Evolutionary conservation across 2,329 filamentous ascomycete species (phyloP).

Genomic region (Ascochyta pisi): DNA sequence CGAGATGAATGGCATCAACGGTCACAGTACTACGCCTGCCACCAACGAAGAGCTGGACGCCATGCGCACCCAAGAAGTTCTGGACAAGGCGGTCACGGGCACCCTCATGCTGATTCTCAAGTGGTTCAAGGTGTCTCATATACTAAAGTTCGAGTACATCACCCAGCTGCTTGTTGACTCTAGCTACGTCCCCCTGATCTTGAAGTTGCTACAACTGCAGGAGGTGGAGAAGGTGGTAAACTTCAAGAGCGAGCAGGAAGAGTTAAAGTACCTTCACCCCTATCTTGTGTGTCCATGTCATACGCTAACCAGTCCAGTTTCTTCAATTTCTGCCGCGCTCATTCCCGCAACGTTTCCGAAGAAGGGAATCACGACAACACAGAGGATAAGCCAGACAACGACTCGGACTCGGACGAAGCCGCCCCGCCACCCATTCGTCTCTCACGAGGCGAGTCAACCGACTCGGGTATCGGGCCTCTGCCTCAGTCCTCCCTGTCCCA

Average conservation of each 20-base stretch:
- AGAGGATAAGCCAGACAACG: conserved; percentile 29
- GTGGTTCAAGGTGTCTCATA: conserved; percentile 94
- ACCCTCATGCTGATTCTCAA: conserved; percentile 87
- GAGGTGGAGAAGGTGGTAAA: conserved; percentile 91
- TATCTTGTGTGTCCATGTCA: background rate
- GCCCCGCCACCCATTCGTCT: conserved; percentile 80
- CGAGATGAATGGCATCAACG: conserved; percentile 43
- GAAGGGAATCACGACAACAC: conserved; percentile 30
- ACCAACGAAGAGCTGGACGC: conserved; percentile 78
- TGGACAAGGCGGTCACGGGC: conserved; percentile 89
- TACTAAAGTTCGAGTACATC: conserved; percentile 94
- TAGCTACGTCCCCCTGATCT: conserved; percentile 88
- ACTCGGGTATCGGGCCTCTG: conserved; percentile 35
- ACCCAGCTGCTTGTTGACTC: conserved; percentile 92
- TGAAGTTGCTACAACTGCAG: conserved; percentile 94
- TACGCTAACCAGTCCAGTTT: conserved; percentile 65
- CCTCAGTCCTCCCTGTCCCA: conserved; percentile 34
- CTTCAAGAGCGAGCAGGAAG: conserved; percentile 80
- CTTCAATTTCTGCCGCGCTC: conserved; percentile 84
- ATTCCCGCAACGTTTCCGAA: conserved; percentile 65
- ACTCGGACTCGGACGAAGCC: conserved; percentile 67
- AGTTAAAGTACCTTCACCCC: conserved; percentile 69
- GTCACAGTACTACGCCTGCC: conserved; percentile 33
- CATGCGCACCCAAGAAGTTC: conserved; percentile 82
- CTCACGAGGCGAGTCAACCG: conserved; percentile 51